These are phyloP conservation scores for Mortierella sp. DNA, from an alignment of 371 early-diverging fungal species.

Conservation along the genomic window DNA sequence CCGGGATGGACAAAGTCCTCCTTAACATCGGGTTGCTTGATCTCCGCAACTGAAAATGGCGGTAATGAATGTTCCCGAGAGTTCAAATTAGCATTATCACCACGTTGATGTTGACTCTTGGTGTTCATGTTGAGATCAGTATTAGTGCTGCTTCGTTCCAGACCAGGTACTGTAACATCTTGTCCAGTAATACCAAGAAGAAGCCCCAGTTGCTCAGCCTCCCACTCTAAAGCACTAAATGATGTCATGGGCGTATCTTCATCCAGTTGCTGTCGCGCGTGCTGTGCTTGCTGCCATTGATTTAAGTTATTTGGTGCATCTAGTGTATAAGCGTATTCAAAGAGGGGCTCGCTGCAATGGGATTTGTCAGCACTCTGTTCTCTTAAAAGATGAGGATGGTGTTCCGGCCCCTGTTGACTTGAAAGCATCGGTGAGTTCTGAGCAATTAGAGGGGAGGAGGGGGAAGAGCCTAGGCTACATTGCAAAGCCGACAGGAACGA, in stretches of 20 bases:
- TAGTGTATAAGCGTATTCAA: background rate
- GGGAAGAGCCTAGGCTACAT: background rate
- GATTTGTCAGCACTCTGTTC: background rate
- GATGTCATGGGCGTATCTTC: background rate
- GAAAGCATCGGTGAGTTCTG: background rate
- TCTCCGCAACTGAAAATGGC: slow-evolving; percentile 10
- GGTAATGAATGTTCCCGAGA: background rate
- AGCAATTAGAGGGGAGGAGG: slow-evolving; percentile 5
- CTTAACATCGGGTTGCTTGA: slow-evolving; percentile 22
- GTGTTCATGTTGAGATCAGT: background rate
- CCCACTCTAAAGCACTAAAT: slow-evolving; percentile 9
- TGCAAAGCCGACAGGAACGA: slow-evolving; percentile 28
- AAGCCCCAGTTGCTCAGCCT: slow-evolving; percentile 18
- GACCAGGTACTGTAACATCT: slow-evolving; percentile 16
- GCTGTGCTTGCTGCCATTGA: background rate
- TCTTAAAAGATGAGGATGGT: background rate
- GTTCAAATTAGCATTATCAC: background rate
- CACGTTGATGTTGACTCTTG: background rate
- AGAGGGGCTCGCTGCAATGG: background rate
- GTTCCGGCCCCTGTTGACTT: background rate
- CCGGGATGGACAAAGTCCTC: slow-evolving; percentile 46
- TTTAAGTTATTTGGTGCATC: background rate
- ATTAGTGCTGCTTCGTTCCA: background rate
- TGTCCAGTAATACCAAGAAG: slow-evolving; percentile 22
- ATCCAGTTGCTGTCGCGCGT: background rate